These are phyloP conservation scores for Choiromyces venosus DNA, from an alignment of 495 filamentous ascomycete genomes.

Conservation along the genomic window DNA sequence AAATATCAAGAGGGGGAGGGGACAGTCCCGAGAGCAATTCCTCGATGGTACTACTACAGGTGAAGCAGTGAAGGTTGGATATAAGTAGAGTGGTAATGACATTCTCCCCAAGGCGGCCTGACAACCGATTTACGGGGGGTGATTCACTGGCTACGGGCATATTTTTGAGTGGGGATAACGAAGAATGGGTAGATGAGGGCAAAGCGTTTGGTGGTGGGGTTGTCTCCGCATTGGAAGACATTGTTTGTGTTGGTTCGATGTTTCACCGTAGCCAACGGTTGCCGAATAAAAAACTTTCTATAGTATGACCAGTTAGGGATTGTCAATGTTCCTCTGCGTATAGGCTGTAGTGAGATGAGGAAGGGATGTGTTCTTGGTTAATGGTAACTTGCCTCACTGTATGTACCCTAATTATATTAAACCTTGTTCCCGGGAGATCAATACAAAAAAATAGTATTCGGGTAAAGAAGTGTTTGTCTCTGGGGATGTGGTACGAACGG, in stretches of 20 bases:
- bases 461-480: not conserved
- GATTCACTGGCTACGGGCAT: slow-evolving; percentile 5
- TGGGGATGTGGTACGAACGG: not conserved
- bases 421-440: not conserved
- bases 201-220: not conserved
- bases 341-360: not conserved
- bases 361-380: not conserved
- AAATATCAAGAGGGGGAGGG: slow-evolving; percentile 31
- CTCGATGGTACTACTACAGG: slow-evolving; percentile 31
- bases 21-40: slow-evolving; percentile 31
- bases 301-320: not conserved
- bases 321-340: not conserved
- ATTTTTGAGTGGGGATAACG: not conserved
- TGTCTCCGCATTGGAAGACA: slow-evolving; percentile 10
- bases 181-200: not conserved
- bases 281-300: not conserved
- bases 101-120: slow-evolving; percentile 15
- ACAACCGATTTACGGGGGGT: slow-evolving; percentile 6
- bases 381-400: not conserved
- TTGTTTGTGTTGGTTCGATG: slow-evolving; percentile 4
- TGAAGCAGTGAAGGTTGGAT: slow-evolving; percentile 38
- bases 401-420: not conserved
- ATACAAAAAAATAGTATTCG: not conserved
- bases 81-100: slow-evolving; percentile 34
- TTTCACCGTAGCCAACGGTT: not conserved